These are phyloP conservation scores for Umbelopsis ramanniana DNA, from an alignment of 192 early-diverging fungal genomes.

Conservation along the genomic window DNA sequence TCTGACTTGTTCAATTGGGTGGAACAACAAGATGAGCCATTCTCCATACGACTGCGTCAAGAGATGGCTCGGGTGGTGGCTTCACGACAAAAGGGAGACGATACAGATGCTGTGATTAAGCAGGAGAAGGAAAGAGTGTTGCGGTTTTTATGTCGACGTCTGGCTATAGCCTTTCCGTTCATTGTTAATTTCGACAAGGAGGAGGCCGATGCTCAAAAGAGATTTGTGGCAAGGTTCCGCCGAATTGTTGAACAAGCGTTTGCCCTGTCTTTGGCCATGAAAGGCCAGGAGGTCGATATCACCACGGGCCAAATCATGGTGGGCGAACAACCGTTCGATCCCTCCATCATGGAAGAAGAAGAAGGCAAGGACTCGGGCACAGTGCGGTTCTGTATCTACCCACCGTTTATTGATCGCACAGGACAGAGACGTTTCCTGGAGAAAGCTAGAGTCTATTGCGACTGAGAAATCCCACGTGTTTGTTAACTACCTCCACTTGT, in stretches of 20 bases:
- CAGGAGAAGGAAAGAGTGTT: slow-evolving; percentile 21
- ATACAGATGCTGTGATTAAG: slow-evolving; percentile 21
- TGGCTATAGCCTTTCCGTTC: slow-evolving; percentile 37
- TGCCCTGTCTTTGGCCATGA: slow-evolving; percentile 33
- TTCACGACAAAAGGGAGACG: slow-evolving; percentile 2
- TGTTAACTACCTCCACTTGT: neutral
- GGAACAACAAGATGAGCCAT: slow-evolving; percentile 29
- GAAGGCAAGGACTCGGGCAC: slow-evolving; percentile 37
- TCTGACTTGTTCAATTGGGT: slow-evolving; percentile 24
- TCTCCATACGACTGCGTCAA: slow-evolving; percentile 37
- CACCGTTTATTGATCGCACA: slow-evolving; percentile 35
- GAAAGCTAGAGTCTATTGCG: slow-evolving; percentile 38
- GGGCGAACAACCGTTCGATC: slow-evolving; percentile 28
- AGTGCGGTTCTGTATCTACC: slow-evolving; percentile 40
- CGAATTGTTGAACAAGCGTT: slow-evolving; percentile 32
- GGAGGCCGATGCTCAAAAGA: slow-evolving; percentile 27
- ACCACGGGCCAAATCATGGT: slow-evolving; percentile 33
- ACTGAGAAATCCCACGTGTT: neutral
- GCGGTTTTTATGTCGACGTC: slow-evolving; percentile 30
- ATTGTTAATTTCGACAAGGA: slow-evolving; percentile 29
- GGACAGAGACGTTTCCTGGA: slow-evolving; percentile 21
- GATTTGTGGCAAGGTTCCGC: slow-evolving; percentile 27
- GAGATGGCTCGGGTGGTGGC: slow-evolving; percentile 36
- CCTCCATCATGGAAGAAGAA: slow-evolving; percentile 33
- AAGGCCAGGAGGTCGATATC: slow-evolving; percentile 43